phyloP scores from a whole-genome alignment of 225 moss, liverwort and hornwort species.

The Rhytidiadelphus loreus region DNA sequence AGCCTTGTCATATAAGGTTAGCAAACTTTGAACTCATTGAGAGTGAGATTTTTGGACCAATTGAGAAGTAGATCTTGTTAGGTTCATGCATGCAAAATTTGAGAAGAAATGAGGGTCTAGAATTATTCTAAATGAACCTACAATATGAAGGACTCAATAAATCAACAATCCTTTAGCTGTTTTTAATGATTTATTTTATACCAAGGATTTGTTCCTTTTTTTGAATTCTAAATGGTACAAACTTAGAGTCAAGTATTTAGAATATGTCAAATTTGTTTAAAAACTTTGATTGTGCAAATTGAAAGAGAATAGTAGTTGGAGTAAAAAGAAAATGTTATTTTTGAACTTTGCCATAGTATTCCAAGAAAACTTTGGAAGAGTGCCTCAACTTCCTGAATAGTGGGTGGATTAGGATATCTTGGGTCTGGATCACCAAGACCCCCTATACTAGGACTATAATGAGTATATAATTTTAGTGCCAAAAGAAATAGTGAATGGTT shows the following conservation, averaged over 20 bases:
- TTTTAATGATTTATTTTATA: not conserved
- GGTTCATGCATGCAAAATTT: not conserved
- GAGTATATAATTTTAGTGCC: too few species aligned
- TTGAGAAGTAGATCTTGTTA: not conserved
- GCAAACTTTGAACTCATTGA: not conserved
- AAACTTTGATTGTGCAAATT: not conserved
- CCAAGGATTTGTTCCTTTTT: not conserved
- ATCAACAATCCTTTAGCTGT: accelerated
- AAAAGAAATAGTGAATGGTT: too few species aligned
- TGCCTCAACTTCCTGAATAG: too few species aligned
- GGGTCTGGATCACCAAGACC: too few species aligned
- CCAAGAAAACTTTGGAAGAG: too few species aligned
- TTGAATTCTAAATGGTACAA: not conserved
- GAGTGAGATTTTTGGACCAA: not conserved
- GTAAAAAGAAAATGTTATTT: not conserved
- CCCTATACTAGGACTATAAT: too few species aligned
- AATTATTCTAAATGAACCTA: not conserved
- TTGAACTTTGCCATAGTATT: too few species aligned
- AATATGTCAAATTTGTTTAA: not conserved
- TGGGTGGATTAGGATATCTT: too few species aligned
- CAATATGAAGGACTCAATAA: not conserved
- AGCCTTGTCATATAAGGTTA: too few species aligned
- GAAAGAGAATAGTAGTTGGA: not conserved
- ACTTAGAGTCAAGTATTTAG: not conserved
- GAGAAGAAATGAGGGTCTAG: not conserved